A percentile compares a stretch with the other conserved stretches of the same genome.
These are phyloP conservation scores for Cornus florida DNA, from an alignment of 148 eudicot genomes.

Conservation along the genomic window DNA sequence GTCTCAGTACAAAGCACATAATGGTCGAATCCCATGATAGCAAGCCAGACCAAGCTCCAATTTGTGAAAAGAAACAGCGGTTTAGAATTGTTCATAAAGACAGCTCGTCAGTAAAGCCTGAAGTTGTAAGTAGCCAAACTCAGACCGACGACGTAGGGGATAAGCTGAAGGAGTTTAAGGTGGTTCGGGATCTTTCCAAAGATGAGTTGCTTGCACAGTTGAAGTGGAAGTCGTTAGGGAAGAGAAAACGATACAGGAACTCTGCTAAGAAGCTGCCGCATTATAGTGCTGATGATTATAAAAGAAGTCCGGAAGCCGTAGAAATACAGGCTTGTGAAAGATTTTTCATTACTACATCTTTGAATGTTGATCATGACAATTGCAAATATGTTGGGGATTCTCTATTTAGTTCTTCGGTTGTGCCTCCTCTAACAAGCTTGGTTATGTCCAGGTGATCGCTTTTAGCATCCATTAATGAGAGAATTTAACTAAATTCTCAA, in stretches of 20 bases:
- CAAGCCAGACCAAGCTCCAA: slow-evolving; percentile 4
- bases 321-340: slow-evolving; percentile 16
- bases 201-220: slow-evolving; percentile 52
- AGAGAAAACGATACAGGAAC: slow-evolving; percentile 45
- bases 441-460: slow-evolving; percentile 70
- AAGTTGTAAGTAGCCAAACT: not conserved
- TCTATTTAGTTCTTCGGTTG: slow-evolving; percentile 50
- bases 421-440: slow-evolving; percentile 49
- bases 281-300: slow-evolving; percentile 14
- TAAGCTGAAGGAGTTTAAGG: slow-evolving; percentile 11
- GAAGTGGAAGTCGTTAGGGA: slow-evolving; percentile 60
- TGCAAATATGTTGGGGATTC: slow-evolving; percentile 59
- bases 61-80: slow-evolving; percentile 1
- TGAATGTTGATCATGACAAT: slow-evolving; percentile 55
- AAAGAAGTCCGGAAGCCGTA: slow-evolving; percentile 16
- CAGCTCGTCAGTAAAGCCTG: not conserved
- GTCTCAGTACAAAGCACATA: slow-evolving; percentile 3
- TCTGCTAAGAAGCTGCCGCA: slow-evolving; percentile 30
- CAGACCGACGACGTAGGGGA: not conserved
- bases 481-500: not conserved
- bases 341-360: slow-evolving; percentile 19
- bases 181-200: slow-evolving; percentile 46
- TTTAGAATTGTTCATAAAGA: slow-evolving; percentile 13
- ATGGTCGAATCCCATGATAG: not conserved
- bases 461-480: not conserved